Conservation (phyloP, 441 rosid genomes). For the Pelargonium citronellum region DNA sequence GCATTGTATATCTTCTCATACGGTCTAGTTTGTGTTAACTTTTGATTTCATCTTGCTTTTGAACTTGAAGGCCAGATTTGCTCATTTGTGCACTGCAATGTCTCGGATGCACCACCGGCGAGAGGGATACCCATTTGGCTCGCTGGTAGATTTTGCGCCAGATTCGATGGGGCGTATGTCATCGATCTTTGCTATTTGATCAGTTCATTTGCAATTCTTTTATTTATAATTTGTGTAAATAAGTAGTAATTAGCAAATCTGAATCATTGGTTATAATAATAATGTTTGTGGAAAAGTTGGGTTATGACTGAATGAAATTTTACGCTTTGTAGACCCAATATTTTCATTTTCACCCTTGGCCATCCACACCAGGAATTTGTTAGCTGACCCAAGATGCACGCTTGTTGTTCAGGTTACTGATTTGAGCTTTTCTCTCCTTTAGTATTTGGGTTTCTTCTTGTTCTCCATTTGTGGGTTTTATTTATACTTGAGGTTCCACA, state of each 20-base stretch:
- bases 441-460: conserved; percentile 9
- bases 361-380: conserved; percentile 81
- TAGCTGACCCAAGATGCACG: conserved; percentile 87
- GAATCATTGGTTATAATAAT: background rate
- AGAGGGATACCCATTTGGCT: conserved; percentile 98
- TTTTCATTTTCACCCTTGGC: conserved; percentile 93
- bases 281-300: too few relatives aligned
- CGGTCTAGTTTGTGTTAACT: background rate
- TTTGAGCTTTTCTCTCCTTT: conserved; percentile 12
- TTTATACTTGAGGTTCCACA: conserved; percentile 30
- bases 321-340: conserved; percentile 58
- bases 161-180: conserved; percentile 91
- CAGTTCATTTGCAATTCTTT: conserved; percentile 15
- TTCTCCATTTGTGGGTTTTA: conserved; percentile 27
- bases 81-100: conserved; percentile 93
- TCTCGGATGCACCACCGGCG: conserved; percentile 96
- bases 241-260: conserved; percentile 3
- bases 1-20: background rate
- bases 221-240: conserved; percentile 16
- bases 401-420: conserved; percentile 84
- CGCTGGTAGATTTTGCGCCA: conserved; percentile 89
- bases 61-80: conserved; percentile 76
- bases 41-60: conserved; percentile 18
- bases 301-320: background rate
- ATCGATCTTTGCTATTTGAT: conserved; percentile 8